Percentiles rank a stretch among this genome's conserved stretches.
Conservation (phyloP, 164 flowering plant species). For the Umbilicus rupestris region DNA sequence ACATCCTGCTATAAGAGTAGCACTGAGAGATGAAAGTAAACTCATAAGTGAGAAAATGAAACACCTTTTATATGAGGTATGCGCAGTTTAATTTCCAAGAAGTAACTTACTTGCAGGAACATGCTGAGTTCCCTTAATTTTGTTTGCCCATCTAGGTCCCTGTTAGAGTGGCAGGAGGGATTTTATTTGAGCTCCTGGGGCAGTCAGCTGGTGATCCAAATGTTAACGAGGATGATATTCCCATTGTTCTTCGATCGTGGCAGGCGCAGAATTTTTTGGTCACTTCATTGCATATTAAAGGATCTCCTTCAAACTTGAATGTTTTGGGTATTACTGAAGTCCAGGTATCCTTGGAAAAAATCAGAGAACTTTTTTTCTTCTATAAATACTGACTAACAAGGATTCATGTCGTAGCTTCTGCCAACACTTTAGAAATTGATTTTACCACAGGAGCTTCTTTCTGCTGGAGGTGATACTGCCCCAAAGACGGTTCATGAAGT, state of each 20-base stretch:
- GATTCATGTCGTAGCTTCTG: neutral
- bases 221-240: conserved; percentile 71
- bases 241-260: conserved; percentile 87
- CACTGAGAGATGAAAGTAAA: conserved; percentile 81
- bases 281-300: conserved; percentile 75
- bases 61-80: conserved; percentile 82
- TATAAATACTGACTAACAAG: too few relatives aligned
- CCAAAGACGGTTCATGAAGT: conserved; percentile 84
- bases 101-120: neutral
- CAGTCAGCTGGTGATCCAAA: conserved; percentile 90
- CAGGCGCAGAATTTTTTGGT: conserved; percentile 80
- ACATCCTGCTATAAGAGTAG: conserved; percentile 86
- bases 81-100: conserved; percentile 4
- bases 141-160: conserved; percentile 49
- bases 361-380: too few relatives aligned
- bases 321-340: conserved; percentile 86
- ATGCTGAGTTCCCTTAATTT: neutral
- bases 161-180: conserved; percentile 86
- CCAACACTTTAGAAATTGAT: too few relatives aligned
- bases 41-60: conserved; percentile 92
- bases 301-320: conserved; percentile 48
- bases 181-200: conserved; percentile 87
- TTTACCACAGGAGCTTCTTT: conserved; percentile 55
- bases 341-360: conserved; percentile 41
- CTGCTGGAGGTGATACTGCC: conserved; percentile 55